These are phyloP conservation scores for Artemisia tridentata DNA, from an alignment of 129 eudicot species.

Conservation along the genomic window DNA sequence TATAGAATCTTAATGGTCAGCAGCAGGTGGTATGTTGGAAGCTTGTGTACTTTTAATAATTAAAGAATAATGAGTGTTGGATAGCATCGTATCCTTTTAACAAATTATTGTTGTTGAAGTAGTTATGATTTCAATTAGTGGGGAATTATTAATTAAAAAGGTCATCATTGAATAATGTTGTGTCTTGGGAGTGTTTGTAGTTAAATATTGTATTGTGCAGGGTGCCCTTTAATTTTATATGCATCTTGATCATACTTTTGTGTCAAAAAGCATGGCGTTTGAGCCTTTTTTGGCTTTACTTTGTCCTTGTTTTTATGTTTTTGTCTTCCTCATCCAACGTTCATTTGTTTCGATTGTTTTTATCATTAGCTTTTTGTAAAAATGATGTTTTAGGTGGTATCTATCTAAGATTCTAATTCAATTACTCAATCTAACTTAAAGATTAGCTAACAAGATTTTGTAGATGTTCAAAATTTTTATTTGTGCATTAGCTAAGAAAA, in stretches of 20 bases:
- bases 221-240: constrained; percentile 28
- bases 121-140: constrained; percentile 23
- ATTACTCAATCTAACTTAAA: neutral
- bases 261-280: constrained; percentile 27
- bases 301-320: constrained; percentile 30
- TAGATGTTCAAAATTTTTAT: too few species aligned
- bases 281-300: constrained; percentile 34
- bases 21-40: constrained; percentile 28
- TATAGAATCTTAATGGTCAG: constrained; percentile 23
- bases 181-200: constrained; percentile 19
- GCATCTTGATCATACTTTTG: constrained; percentile 33
- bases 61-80: constrained; percentile 24
- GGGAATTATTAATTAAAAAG: constrained; percentile 27
- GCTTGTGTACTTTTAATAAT: constrained; percentile 24
- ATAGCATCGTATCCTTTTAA: constrained; percentile 29
- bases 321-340: constrained; percentile 25
- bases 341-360: constrained; percentile 16
- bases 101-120: constrained; percentile 17
- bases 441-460: neutral
- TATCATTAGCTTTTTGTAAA: constrained; percentile 1
- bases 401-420: neutral
- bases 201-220: constrained; percentile 43
- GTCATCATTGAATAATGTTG: constrained; percentile 19
- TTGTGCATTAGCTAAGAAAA: too few species aligned
- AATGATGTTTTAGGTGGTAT: neutral